Base-by-base conservation (phyloP, 2,329 filamentous ascomycete species). In the Alternaria gansuensis region DNA sequence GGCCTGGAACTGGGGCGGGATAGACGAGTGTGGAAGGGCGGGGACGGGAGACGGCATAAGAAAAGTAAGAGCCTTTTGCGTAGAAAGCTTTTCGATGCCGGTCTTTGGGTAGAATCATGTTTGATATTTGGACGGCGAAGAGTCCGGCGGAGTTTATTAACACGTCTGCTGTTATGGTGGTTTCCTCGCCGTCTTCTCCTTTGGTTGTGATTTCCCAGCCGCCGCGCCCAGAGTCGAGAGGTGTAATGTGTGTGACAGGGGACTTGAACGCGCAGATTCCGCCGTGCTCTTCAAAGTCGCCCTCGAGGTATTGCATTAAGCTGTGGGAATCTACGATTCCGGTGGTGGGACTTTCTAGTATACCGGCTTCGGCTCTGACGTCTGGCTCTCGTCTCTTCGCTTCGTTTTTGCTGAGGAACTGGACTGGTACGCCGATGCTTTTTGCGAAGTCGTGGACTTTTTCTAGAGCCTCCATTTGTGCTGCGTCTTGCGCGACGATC, bases 1-100 rank as follows among this genome's bases (percentile, higher is more conserved):
- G 86, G 2, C 93, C 93, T 0, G 93, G 90, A 8, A 90, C 83
- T 0, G 94, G 93, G 0, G 90, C 93, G 0, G 95, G 95, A 73
- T 98, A 99, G 50, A 99, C 83, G 23, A 99, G 86, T 0, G 90
- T 91, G 2, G 79, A 82, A 10, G 93, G 87, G 39, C 80, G 83
- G 0, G 92, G 93, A 1, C 73, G 72, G 0, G 88, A 86, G 1
- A 87, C 81, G 0, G 84, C 79, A 80, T 97, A 98, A 29, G 89
- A 90, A 80, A 96, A 98, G 81, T 99, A 99, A 60, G 92, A 94
- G 0, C 95, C 95, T 81, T 99, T 99, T 59, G 94, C 94, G 79
- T 90, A 98, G 81, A 86, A 91, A 5, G 92, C 85, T 24, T 78
- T 84, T 37, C 81, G 80, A 50, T 87, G 87, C 5, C 84, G 78